phyloP scores from a whole-genome alignment of 2,329 filamentous ascomycete genomes.

The Pyricularia sp. region DNA sequence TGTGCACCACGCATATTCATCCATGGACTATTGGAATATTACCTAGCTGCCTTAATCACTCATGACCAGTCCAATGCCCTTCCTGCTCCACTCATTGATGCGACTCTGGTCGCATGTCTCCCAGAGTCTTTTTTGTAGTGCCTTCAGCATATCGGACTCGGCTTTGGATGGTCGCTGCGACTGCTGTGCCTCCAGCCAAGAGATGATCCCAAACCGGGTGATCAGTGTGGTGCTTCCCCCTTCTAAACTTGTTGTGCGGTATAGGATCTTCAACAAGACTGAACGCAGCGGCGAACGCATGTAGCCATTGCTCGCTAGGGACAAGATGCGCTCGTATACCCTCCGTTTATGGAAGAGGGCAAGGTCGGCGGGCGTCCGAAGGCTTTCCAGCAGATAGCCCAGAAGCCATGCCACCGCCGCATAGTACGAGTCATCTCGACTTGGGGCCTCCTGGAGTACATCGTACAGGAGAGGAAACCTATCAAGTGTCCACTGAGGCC shows the following conservation, averaged over 20 bases:
- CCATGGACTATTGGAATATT: background rate
- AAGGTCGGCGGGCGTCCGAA: constrained; percentile 47
- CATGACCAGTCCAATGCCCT: constrained; percentile 18
- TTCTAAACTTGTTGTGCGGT: constrained; percentile 52
- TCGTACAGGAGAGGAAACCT: constrained; percentile 58
- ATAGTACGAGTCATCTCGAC: constrained; percentile 59
- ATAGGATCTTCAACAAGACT: constrained; percentile 48
- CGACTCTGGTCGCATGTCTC: constrained; percentile 55
- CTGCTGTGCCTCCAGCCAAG: constrained; percentile 57
- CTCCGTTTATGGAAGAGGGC: constrained; percentile 45
- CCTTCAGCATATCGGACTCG: constrained; percentile 35
- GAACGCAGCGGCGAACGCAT: constrained; percentile 45
- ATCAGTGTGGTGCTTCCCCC: constrained; percentile 69
- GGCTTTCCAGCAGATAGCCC: constrained; percentile 53
- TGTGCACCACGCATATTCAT: background rate
- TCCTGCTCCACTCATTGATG: constrained; percentile 52
- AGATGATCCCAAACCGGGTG: constrained; percentile 60
- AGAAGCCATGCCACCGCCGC: constrained; percentile 65
- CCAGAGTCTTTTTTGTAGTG: constrained; percentile 44
- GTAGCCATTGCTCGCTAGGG: constrained; percentile 54
- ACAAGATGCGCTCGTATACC: constrained; percentile 64
- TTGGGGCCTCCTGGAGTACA: constrained; percentile 51
- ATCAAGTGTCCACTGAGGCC: constrained; percentile 62
- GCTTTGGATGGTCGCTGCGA: constrained; percentile 27
- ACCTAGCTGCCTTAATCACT: background rate